phyloP scores from a whole-genome alignment of 768 basidiomycete species.

The Lepiota subincarnata region DNA sequence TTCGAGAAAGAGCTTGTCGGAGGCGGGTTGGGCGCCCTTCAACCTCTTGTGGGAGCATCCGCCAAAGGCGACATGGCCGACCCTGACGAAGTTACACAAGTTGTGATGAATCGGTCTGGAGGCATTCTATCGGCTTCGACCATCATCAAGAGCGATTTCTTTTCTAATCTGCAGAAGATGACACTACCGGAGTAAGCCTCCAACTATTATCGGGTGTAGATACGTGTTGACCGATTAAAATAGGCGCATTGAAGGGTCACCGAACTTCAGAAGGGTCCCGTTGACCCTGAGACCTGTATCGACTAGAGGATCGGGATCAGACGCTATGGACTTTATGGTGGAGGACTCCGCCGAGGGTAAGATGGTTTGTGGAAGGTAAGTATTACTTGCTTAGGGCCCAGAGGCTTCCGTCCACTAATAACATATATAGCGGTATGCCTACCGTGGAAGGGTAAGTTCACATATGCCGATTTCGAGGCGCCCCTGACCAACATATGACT shows the following conservation, averaged over 20 bases:
- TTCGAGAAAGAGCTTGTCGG: constrained; percentile 86
- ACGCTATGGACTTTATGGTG: constrained; percentile 33
- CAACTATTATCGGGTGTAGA: not conserved
- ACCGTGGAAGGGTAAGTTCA: constrained; percentile 73
- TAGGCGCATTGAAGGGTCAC: constrained; percentile 90
- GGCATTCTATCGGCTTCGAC: constrained; percentile 86
- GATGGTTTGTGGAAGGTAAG: constrained; percentile 75
- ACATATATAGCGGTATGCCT: constrained; percentile 81
- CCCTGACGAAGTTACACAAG: constrained; percentile 86
- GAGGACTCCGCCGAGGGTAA: constrained; percentile 39
- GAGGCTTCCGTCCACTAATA: not conserved
- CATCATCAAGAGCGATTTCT: constrained; percentile 94
- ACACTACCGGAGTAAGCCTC: constrained; percentile 79
- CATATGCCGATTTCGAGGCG: not conserved
- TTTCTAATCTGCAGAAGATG: constrained; percentile 94
- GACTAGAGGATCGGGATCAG: constrained; percentile 24
- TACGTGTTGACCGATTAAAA: constrained; percentile 3
- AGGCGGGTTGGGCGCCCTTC: constrained; percentile 75
- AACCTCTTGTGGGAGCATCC: constrained; percentile 74
- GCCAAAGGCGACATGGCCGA: constrained; percentile 66
- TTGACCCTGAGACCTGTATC: constrained; percentile 45
- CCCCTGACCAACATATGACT: not conserved
- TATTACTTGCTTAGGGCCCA: not conserved
- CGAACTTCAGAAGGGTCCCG: constrained; percentile 86
- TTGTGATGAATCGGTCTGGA: constrained; percentile 83